Conservation (phyloP, 1,284 basidiomycete genomes). For the Ganoderma meredithae region DNA sequence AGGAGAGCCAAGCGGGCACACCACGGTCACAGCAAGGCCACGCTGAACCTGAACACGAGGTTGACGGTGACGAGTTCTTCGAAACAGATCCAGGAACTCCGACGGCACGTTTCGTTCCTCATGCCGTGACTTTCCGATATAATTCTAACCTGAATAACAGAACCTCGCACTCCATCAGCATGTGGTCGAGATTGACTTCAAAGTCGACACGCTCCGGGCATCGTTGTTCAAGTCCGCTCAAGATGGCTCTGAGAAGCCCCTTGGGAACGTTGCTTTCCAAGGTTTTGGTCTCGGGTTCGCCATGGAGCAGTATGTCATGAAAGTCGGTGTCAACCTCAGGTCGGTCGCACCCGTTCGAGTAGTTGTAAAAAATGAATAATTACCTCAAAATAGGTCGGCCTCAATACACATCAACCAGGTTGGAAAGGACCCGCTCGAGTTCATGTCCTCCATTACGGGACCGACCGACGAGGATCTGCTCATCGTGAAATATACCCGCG, state of each 20-base stretch:
- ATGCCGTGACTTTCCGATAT: slow-evolving; percentile 6
- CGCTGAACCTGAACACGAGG: slow-evolving; percentile 30
- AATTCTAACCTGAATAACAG: slow-evolving; percentile 39
- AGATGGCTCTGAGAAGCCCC: slow-evolving; percentile 68
- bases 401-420: slow-evolving; percentile 77
- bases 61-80: slow-evolving; percentile 71
- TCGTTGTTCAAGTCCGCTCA: slow-evolving; percentile 78
- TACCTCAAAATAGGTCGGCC: slow-evolving; percentile 57
- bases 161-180: slow-evolving; percentile 78
- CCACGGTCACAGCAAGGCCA: slow-evolving; percentile 35
- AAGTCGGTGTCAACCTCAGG: slow-evolving; percentile 86
- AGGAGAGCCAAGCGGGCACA: slow-evolving; percentile 47
- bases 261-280: slow-evolving; percentile 87
- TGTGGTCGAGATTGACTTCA: slow-evolving; percentile 89
- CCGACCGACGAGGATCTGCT: slow-evolving; percentile 77
- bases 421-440: slow-evolving; percentile 63
- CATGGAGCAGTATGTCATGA: slow-evolving; percentile 87
- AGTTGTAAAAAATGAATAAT: background rate
- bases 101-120: slow-evolving; percentile 53
- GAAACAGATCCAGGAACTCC: slow-evolving; percentile 74
- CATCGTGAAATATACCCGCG: slow-evolving; percentile 84
- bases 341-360: slow-evolving; percentile 43
- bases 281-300: slow-evolving; percentile 82
- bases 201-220: slow-evolving; percentile 88
- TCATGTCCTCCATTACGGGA: slow-evolving; percentile 77